Conservation (phyloP, 1,284 basidiomycete species). For the Fistulinella staudtii region DNA sequence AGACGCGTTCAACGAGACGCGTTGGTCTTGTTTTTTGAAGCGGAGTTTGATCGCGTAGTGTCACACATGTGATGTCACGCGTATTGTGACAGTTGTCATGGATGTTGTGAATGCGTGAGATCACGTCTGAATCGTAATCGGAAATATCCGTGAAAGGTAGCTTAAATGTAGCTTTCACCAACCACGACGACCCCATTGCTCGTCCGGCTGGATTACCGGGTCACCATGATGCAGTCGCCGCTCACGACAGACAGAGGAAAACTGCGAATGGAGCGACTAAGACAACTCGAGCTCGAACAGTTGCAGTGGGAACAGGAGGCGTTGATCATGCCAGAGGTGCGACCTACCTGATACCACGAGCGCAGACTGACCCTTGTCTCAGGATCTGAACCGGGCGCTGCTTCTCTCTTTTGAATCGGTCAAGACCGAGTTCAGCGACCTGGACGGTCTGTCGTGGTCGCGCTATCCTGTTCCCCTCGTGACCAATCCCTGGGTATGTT, state of each 20-base stretch:
- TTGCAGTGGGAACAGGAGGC: slow-evolving; percentile 49
- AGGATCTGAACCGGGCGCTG: slow-evolving; percentile 42
- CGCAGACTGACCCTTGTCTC: neutral
- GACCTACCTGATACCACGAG: neutral
- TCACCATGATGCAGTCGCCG: slow-evolving; percentile 16
- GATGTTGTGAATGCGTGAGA: neutral
- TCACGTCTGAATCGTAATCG: slow-evolving; percentile 8
- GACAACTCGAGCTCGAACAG: slow-evolving; percentile 41
- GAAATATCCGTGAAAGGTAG: slow-evolving; percentile 9
- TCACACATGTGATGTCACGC: slow-evolving; percentile 30
- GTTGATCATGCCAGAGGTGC: slow-evolving; percentile 47
- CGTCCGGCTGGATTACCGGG: slow-evolving; percentile 7
- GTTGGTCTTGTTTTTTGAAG: slow-evolving; percentile 38
- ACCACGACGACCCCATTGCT: too few species aligned
- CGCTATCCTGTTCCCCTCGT: slow-evolving; percentile 23
- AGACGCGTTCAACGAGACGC: slow-evolving; percentile 2
- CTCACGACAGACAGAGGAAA: slow-evolving; percentile 22
- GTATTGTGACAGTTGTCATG: slow-evolving; percentile 23
- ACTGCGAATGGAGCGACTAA: slow-evolving; percentile 31
- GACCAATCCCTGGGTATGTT: slow-evolving; percentile 26
- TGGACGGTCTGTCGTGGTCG: slow-evolving; percentile 46
- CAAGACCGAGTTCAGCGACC: slow-evolving; percentile 46
- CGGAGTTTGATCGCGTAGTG: slow-evolving; percentile 32
- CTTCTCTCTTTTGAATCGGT: slow-evolving; percentile 41
- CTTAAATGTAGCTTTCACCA: too few species aligned